Evolutionary conservation across 2,329 filamentous ascomycete species (phyloP).

Genomic region (Aspergillus sp.): DNA sequence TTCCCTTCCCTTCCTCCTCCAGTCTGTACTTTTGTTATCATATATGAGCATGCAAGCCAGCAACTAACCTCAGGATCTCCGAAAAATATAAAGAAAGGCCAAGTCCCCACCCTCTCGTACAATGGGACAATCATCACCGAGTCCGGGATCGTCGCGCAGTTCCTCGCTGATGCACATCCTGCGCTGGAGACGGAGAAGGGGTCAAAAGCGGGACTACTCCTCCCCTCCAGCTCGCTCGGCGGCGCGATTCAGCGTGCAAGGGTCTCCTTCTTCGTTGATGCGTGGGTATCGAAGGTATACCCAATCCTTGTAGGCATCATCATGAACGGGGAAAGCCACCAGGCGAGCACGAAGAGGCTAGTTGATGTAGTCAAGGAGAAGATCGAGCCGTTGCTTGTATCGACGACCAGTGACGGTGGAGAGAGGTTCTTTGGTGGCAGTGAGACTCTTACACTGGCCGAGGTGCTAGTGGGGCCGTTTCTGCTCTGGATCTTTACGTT

Average conservation of each 20-base stretch:
- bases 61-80: too few species aligned
- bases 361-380: conserved; percentile 67
- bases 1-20: not conserved
- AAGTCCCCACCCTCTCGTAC: conserved; percentile 73
- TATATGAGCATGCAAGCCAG: not conserved
- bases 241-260: conserved; percentile 67
- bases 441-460: conserved; percentile 70
- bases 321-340: conserved; percentile 55
- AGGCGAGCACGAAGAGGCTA: conserved; percentile 52
- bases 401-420: conserved; percentile 38
- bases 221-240: conserved; percentile 58
- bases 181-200: not conserved
- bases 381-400: conserved; percentile 70
- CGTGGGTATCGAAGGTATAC: conserved; percentile 67
- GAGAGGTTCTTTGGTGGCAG: conserved; percentile 65
- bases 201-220: conserved; percentile 48
- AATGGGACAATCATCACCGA: conserved; percentile 73
- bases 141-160: conserved; percentile 73
- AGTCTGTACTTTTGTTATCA: not conserved
- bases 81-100: conserved; percentile 58
- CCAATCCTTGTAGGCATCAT: conserved; percentile 53
- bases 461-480: conserved; percentile 64
- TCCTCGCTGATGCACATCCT: conserved; percentile 71
- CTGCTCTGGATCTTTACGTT: conserved; percentile 63
- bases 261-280: conserved; percentile 73